phyloP scores from a whole-genome alignment of 768 basidiomycete genomes.

The Pleurotus ostreatus region DNA sequence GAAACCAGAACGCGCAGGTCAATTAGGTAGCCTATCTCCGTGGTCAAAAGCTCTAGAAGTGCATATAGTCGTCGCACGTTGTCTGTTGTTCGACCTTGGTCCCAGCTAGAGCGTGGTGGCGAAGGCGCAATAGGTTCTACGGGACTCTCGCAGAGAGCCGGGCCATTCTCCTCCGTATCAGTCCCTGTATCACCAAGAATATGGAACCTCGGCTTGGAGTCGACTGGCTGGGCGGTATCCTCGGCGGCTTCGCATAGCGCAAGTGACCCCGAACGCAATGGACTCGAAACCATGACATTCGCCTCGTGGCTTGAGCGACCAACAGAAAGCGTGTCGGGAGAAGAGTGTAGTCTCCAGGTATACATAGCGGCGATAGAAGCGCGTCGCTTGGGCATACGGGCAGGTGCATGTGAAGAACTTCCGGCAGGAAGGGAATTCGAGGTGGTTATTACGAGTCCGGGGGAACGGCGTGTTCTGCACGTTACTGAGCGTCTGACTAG shows the following conservation, averaged over 20 bases:
- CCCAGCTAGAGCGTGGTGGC: conserved; percentile 1
- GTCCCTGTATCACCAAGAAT: conserved; percentile 22
- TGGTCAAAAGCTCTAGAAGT: conserved; percentile 78
- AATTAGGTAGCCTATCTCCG: conserved; percentile 77
- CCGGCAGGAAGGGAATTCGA: conserved; percentile 47
- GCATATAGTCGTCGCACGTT: conserved; percentile 60
- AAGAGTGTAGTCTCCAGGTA: conserved; percentile 5
- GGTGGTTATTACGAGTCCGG: conserved; percentile 27
- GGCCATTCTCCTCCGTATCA: conserved; percentile 25
- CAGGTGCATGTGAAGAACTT: conserved; percentile 25
- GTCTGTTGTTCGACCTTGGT: conserved; percentile 39
- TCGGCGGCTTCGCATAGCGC: conserved; percentile 1
- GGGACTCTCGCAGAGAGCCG: conserved; percentile 1
- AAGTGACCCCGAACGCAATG: background rate
- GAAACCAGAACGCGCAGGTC: conserved; percentile 76
- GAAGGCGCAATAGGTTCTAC: conserved; percentile 21
- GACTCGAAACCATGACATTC: background rate
- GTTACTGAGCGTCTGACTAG: conserved; percentile 33
- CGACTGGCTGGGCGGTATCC: conserved; percentile 8
- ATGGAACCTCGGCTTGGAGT: conserved; percentile 25
- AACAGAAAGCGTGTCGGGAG: background rate
- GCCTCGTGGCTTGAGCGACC: background rate
- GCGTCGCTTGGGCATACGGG: conserved; percentile 29
- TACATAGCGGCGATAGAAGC: conserved; percentile 38
- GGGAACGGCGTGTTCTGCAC: conserved; percentile 25